A percentile compares a stretch with the other conserved stretches of the same genome.
Conservation (phyloP, 1,284 basidiomycete genomes). For the Melampsora occidentalis region DNA sequence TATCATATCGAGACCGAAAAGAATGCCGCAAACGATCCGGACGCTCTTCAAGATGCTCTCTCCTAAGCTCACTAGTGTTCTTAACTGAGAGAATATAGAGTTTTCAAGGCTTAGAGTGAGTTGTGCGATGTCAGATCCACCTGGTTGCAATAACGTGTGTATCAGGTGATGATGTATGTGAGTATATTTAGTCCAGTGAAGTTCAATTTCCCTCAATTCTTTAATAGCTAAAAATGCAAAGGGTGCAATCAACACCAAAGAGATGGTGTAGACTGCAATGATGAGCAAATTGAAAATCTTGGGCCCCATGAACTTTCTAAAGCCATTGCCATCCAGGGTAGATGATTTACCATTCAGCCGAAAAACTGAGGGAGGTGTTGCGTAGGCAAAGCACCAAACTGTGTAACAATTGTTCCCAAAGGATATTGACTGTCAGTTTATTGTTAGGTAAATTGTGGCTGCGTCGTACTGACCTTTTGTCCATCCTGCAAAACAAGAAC, state of each 20-base stretch:
- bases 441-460: too few relatives aligned
- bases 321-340: not conserved
- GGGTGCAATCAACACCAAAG: not conserved
- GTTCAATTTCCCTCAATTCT: not conserved
- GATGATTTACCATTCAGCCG: not conserved
- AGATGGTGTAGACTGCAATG: not conserved
- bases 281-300: not conserved
- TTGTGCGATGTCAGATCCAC: not conserved
- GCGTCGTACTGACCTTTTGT: not conserved
- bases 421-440: too few relatives aligned
- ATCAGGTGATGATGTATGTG: not conserved
- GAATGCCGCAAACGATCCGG: not conserved
- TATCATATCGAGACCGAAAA: not conserved
- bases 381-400: constrained; percentile 6
- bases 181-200: not conserved
- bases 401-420: too few relatives aligned
- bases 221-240: not conserved
- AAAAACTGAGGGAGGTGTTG: not conserved
- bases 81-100: too few relatives aligned
- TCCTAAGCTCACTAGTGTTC: too few relatives aligned
- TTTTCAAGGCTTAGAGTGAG: too few relatives aligned
- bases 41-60: not conserved
- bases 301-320: not conserved
- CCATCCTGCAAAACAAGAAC: not conserved
- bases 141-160: not conserved